phyloP scores from a whole-genome alignment of 2,329 filamentous ascomycete species.

The Colletotrichum costaricense region DNA sequence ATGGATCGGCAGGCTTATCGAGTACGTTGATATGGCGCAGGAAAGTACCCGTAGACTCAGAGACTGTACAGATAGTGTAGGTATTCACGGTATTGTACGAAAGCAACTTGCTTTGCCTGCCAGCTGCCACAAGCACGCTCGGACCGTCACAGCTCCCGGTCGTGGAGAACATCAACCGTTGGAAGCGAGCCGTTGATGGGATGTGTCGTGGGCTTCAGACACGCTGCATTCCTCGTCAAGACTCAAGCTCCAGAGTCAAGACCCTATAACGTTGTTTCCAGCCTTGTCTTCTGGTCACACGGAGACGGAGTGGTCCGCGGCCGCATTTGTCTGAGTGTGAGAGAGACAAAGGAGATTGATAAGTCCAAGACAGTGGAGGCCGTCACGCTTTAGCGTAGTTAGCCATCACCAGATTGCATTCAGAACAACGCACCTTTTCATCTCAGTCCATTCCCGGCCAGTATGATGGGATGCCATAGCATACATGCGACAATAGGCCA shows the following conservation, averaged over 20 bases:
- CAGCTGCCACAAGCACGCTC: not conserved
- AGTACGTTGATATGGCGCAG: not conserved
- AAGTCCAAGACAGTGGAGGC: slow-evolving; percentile 22
- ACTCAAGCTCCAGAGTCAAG: not conserved
- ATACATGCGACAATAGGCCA: not conserved
- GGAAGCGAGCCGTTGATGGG: slow-evolving; percentile 11
- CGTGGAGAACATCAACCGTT: not conserved
- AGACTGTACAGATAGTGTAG: no score
- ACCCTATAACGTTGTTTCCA: slow-evolving; percentile 5
- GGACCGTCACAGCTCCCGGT: not conserved
- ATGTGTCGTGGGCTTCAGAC: slow-evolving; percentile 23
- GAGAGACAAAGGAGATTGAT: slow-evolving; percentile 32
- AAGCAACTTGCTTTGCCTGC: not conserved
- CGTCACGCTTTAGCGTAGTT: slow-evolving; percentile 1
- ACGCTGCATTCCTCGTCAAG: slow-evolving; percentile 12
- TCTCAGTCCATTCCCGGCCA: slow-evolving; percentile 29
- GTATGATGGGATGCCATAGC: not conserved
- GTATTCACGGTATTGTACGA: no score
- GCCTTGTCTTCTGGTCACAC: not conserved
- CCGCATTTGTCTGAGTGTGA: slow-evolving; percentile 20
- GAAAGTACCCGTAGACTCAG: not conserved
- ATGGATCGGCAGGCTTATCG: slow-evolving; percentile 7
- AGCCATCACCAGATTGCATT: slow-evolving; percentile 27
- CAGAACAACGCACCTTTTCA: slow-evolving; percentile 16
- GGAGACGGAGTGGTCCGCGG: slow-evolving; percentile 3